Evolutionary conservation across 805 yeast species (phyloP).

Genomic region (Wickerhamomyces tratensis): DNA sequence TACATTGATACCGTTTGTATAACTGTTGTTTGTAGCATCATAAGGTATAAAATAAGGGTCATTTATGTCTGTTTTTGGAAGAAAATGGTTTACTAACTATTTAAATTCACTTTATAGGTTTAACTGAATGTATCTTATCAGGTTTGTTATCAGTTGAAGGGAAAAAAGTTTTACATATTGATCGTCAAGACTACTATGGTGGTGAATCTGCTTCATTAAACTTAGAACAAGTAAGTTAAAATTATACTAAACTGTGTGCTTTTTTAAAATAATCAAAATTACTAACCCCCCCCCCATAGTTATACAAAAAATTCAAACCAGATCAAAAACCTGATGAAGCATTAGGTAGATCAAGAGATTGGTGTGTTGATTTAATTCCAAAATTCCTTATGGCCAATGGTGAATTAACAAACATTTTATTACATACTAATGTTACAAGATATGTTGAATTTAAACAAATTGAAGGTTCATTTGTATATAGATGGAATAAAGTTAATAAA

Average conservation of each 20-base stretch:
- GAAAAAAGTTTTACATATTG: conserved; percentile 93
- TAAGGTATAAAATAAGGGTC: too few species aligned
- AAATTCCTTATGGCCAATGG: conserved; percentile 97
- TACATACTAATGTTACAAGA: conserved; percentile 92
- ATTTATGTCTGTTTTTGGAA: too few species aligned
- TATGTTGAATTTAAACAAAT: conserved; percentile 95
- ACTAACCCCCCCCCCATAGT: conserved; percentile 25
- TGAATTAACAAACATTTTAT: conserved; percentile 88
- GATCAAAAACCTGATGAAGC: conserved; percentile 50
- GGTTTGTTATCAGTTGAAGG: conserved; percentile 97
- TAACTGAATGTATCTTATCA: conserved; percentile 91
- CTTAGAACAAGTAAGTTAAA: conserved; percentile 39
- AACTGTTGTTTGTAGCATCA: too few species aligned
- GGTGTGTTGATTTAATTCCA: conserved; percentile 97
- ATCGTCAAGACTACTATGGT: conserved; percentile 93
- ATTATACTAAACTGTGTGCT: too few species aligned
- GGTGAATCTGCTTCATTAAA: conserved; percentile 83
- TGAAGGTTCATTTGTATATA: conserved; percentile 88
- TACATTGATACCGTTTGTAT: too few species aligned
- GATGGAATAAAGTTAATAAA: conserved; percentile 80
- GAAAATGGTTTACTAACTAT: background rate
- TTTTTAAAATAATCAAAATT: too few species aligned
- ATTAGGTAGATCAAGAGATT: conserved; percentile 88
- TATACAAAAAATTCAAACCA: conserved; percentile 84
- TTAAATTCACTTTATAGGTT: conserved; percentile 41